These are phyloP conservation scores for Euptelea pleiosperma DNA, from an alignment of 164 flowering plant genomes.

Conservation along the genomic window DNA sequence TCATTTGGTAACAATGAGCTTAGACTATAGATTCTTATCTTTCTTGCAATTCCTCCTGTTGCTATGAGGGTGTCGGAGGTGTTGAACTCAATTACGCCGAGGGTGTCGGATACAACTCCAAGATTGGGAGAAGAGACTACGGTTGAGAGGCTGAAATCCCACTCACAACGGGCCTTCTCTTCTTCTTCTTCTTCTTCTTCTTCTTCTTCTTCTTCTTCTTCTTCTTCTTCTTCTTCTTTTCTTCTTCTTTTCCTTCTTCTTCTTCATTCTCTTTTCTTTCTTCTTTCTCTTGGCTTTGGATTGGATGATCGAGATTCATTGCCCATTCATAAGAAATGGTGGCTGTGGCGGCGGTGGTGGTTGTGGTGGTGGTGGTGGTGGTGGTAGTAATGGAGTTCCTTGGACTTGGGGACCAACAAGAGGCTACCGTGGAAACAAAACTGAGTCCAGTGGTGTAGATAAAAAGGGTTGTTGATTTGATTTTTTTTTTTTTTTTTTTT, in stretches of 20 bases:
- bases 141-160: conserved; percentile 58
- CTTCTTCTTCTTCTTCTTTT: conserved; percentile 9
- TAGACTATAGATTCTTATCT: conserved; percentile 48
- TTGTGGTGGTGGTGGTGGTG: conserved; percentile 3
- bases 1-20: conserved; percentile 17
- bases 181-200: conserved; percentile 19
- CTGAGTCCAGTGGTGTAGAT: background rate
- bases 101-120: conserved; percentile 38
- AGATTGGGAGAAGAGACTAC: conserved; percentile 31
- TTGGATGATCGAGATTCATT: conserved; percentile 22
- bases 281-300: conserved; percentile 9
- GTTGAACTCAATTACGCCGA: conserved; percentile 65
- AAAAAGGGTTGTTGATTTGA: background rate
- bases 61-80: conserved; percentile 43
- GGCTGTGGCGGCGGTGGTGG: conserved; percentile 1
- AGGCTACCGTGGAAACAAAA: conserved; percentile 9
- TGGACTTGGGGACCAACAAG: conserved; percentile 10
- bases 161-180: conserved; percentile 41
- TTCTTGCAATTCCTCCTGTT: conserved; percentile 71
- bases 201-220: conserved; percentile 13
- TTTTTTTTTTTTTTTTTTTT: no score
- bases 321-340: conserved; percentile 38
- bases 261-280: background rate
- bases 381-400: conserved; percentile 7
- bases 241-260: conserved; percentile 7